phyloP scores from a whole-genome alignment of 176 grass and related monocot species.

The Raddia distichophylla region DNA sequence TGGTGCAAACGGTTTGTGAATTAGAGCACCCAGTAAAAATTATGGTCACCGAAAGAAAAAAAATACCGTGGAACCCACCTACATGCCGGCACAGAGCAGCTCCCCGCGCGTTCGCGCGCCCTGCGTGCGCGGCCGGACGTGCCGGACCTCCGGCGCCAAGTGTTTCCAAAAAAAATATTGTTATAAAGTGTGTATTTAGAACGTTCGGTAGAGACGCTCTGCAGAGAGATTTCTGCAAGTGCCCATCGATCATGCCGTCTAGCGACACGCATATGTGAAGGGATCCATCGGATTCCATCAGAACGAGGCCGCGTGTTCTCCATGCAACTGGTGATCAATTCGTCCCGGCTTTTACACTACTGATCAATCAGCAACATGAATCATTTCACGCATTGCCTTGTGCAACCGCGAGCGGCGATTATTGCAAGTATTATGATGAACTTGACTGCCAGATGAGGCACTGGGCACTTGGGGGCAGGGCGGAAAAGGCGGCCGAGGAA shows the following conservation, averaged over 20 bases:
- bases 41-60: too few relatives aligned
- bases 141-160: too few relatives aligned
- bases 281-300: slow-evolving; percentile 43
- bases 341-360: neutral
- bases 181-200: too few relatives aligned
- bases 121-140: too few relatives aligned
- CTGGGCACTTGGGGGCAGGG: too few relatives aligned
- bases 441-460: slow-evolving; percentile 22
- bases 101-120: too few relatives aligned
- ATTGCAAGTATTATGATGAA: slow-evolving; percentile 38
- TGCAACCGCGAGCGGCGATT: slow-evolving; percentile 10
- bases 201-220: too few relatives aligned
- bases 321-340: neutral
- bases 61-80: too few relatives aligned
- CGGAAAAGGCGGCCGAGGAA: neutral
- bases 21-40: too few relatives aligned
- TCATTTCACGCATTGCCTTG: slow-evolving; percentile 25
- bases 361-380: slow-evolving; percentile 30
- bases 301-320: neutral
- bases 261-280: slow-evolving; percentile 26
- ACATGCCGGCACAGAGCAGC: too few relatives aligned
- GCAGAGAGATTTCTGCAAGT: slow-evolving; percentile 20
- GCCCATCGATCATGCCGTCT: slow-evolving; percentile 15
- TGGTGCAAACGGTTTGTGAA: too few relatives aligned
- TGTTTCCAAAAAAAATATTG: too few relatives aligned